Percentiles rank a stretch among this genome's conserved stretches.
phyloP scores from a whole-genome alignment of 345 rosid species.

The Hibiscus tridactylites region DNA sequence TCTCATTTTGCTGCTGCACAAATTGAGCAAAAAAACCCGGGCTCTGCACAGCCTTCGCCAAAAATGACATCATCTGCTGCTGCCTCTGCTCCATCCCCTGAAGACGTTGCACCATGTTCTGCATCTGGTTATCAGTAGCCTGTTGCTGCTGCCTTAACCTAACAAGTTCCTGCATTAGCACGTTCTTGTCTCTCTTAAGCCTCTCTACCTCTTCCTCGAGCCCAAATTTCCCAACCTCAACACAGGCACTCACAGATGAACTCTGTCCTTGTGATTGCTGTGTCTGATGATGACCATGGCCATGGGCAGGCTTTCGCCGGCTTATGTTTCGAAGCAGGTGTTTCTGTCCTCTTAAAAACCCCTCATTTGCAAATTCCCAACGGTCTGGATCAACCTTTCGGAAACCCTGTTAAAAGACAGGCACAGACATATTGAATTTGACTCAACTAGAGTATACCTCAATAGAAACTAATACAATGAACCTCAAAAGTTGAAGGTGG shows the following conservation, averaged over 20 bases:
- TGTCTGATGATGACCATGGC: constrained; percentile 51
- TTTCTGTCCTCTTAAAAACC: constrained; percentile 87
- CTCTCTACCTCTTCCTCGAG: constrained; percentile 94
- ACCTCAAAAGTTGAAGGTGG: neutral
- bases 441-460: neutral
- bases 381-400: constrained; percentile 95
- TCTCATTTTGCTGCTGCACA: constrained; percentile 89
- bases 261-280: constrained; percentile 59
- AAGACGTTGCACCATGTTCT: constrained; percentile 79
- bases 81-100: constrained; percentile 98
- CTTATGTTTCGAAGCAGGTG: constrained; percentile 69
- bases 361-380: constrained; percentile 96
- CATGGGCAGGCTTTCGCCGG: constrained; percentile 82
- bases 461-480: neutral
- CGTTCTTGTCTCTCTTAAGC: constrained; percentile 96
- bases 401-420: constrained; percentile 57
- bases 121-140: constrained; percentile 78
- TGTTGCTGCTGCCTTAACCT: constrained; percentile 94
- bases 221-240: constrained; percentile 98
- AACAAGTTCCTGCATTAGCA: constrained; percentile 97
- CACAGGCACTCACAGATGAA: constrained; percentile 75
- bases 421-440: neutral
- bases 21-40: constrained; percentile 92
- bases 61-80: constrained; percentile 94
- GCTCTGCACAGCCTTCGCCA: constrained; percentile 92